Percentiles rank a stretch among this genome's conserved stretches.
These are phyloP conservation scores for Rossbeevera mucosa DNA, from an alignment of 768 basidiomycete genomes.

Conservation along the genomic window DNA sequence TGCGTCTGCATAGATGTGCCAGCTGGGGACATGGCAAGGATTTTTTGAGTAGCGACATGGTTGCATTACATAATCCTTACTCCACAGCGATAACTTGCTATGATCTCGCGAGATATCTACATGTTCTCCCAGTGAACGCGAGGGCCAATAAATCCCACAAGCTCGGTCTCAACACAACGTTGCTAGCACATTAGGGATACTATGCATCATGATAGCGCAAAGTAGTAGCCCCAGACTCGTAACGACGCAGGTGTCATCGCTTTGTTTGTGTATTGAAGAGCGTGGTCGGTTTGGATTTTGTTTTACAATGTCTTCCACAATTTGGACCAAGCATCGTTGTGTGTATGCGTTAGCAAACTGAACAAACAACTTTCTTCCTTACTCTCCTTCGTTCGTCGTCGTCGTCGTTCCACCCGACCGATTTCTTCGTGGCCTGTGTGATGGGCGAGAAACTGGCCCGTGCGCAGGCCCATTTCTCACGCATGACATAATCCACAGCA, in stretches of 20 bases:
- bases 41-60: slow-evolving; percentile 16
- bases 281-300: slow-evolving; percentile 49
- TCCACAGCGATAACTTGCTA: too few species aligned
- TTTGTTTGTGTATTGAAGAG: slow-evolving; percentile 40
- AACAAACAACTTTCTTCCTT: slow-evolving; percentile 40
- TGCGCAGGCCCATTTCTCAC: slow-evolving; percentile 46
- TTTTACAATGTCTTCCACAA: slow-evolving; percentile 71
- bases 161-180: neutral
- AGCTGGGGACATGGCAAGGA: slow-evolving; percentile 6
- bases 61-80: slow-evolving; percentile 19
- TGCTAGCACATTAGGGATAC: too few species aligned
- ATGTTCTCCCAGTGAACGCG: neutral
- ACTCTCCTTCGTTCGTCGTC: slow-evolving; percentile 29
- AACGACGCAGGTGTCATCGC: slow-evolving; percentile 13
- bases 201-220: neutral
- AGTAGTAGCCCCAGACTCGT: neutral
- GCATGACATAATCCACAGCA: slow-evolving; percentile 54
- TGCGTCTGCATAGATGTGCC: slow-evolving; percentile 10
- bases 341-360: slow-evolving; percentile 60
- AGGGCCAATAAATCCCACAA: neutral
- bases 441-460: slow-evolving; percentile 44
- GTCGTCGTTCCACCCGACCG: slow-evolving; percentile 27
- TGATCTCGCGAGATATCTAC: neutral
- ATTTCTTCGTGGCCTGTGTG: slow-evolving; percentile 22
- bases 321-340: slow-evolving; percentile 58